Percentiles rank a stretch among this genome's conserved stretches.
phyloP scores from a whole-genome alignment of 169 alveolate genomes.

The Plasmodium ovale region DNA sequence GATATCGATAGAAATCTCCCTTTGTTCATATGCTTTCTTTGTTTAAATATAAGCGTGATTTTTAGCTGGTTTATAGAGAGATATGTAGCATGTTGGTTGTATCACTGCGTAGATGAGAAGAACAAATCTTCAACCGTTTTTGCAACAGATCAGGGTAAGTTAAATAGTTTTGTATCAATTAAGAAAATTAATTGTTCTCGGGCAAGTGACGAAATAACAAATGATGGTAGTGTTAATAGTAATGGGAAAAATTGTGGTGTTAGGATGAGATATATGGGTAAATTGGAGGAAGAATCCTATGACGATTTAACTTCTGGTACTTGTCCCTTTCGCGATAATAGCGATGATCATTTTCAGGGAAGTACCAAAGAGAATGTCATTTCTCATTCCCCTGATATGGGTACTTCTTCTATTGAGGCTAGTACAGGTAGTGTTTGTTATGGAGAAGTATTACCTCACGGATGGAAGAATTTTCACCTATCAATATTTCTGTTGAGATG shows the following conservation, averaged over 20 bases:
- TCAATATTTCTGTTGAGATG: conserved; percentile 83
- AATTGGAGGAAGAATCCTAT: background rate
- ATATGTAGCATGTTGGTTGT: conserved; percentile 76
- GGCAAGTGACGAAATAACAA: conserved; percentile 28
- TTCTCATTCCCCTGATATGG: too few relatives aligned
- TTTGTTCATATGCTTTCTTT: conserved; percentile 20
- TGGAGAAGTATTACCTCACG: background rate
- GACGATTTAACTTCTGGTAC: too few relatives aligned
- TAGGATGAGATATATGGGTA: background rate
- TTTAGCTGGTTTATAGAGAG: conserved; percentile 89
- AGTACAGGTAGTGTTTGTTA: background rate
- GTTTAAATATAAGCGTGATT: conserved; percentile 82
- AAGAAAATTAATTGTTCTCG: background rate
- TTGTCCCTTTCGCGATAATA: too few relatives aligned
- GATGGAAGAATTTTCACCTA: conserved; percentile 77
- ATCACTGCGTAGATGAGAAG: background rate
- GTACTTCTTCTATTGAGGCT: background rate
- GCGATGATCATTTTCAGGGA: too few relatives aligned
- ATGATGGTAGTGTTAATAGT: background rate
- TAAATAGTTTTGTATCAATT: background rate
- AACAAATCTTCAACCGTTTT: background rate
- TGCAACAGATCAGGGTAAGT: background rate
- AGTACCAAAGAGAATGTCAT: too few relatives aligned
- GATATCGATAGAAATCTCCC: conserved; percentile 75
- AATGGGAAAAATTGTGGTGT: background rate